Evolutionary conservation across 2,329 filamentous ascomycete genomes (phyloP).

Genomic region (Verticillium klebahnii): DNA sequence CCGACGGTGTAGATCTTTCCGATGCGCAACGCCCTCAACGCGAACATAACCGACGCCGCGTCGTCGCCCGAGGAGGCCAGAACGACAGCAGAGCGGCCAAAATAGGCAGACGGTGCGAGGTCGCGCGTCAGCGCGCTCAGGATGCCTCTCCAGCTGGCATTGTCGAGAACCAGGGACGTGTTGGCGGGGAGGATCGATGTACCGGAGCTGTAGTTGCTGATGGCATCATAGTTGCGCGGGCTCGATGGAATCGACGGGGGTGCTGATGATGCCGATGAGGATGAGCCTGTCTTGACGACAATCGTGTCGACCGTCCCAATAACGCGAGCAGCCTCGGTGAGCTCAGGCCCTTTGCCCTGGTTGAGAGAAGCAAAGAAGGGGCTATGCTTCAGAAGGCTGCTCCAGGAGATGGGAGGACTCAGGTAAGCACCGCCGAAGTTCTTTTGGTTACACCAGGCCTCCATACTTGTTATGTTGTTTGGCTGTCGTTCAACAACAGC

Average conservation of each 20-base stretch:
- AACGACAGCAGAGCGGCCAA: constrained; percentile 69
- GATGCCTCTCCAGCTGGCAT: constrained; percentile 82
- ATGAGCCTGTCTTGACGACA: constrained; percentile 51
- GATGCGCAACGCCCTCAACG: constrained; percentile 69
- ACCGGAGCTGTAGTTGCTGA: constrained; percentile 2
- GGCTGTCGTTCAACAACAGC: constrained; percentile 67
- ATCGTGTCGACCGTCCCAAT: constrained; percentile 84
- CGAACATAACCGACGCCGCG: constrained; percentile 74
- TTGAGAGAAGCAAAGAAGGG: constrained; percentile 47
- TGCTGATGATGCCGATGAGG: constrained; percentile 36
- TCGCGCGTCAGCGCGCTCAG: constrained; percentile 76
- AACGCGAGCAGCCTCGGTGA: constrained; percentile 72
- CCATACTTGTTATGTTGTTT: constrained; percentile 60
- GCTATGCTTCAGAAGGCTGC: constrained; percentile 54
- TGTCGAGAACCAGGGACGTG: constrained; percentile 67
- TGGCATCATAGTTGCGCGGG: constrained; percentile 29
- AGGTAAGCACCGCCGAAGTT: constrained; percentile 81
- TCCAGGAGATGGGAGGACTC: constrained; percentile 63
- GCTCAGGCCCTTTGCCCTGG: constrained; percentile 45
- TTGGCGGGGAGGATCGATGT: constrained; percentile 34
- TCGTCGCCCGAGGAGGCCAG: constrained; percentile 69
- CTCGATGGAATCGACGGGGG: constrained; percentile 45
- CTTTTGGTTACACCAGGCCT: constrained; percentile 66
- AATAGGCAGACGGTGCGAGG: constrained; percentile 77
- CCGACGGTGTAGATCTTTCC: constrained; percentile 81